Evolutionary conservation across 805 yeast species (phyloP).

Genomic region (Zygotorulaspora chibaensis): DNA sequence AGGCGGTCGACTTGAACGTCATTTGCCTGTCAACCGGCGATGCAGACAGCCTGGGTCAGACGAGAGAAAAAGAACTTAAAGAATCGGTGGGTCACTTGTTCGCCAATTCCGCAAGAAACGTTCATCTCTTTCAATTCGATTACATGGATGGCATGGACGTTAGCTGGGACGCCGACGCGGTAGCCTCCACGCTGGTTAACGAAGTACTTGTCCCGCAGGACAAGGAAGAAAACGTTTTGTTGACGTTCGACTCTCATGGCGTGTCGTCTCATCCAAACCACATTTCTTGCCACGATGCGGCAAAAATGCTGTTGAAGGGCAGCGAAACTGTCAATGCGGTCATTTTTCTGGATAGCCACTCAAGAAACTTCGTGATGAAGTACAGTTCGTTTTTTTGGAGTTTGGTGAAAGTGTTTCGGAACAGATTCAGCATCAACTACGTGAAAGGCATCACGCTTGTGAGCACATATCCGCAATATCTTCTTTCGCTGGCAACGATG

Average conservation of each 20-base stretch:
- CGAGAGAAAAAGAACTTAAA: slow-evolving; percentile 56
- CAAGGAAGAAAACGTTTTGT: slow-evolving; percentile 27
- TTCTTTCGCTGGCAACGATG: slow-evolving; percentile 63
- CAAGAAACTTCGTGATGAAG: slow-evolving; percentile 18
- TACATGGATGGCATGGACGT: slow-evolving; percentile 65
- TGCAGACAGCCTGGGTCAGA: slow-evolving; percentile 64
- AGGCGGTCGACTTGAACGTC: slow-evolving; percentile 41
- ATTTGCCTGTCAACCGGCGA: slow-evolving; percentile 77
- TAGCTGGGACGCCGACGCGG: slow-evolving; percentile 52
- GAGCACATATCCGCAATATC: slow-evolving; percentile 31
- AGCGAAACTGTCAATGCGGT: slow-evolving; percentile 6
- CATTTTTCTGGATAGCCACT: slow-evolving; percentile 16
- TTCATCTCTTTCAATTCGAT: slow-evolving; percentile 29
- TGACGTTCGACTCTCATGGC: slow-evolving; percentile 81
- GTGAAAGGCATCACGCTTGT: slow-evolving; percentile 32
- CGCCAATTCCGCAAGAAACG: slow-evolving; percentile 9
- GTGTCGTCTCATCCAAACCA: slow-evolving; percentile 90
- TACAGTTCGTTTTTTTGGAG: slow-evolving; percentile 25
- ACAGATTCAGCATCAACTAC: background rate
- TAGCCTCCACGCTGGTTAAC: slow-evolving; percentile 10
- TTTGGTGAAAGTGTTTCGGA: slow-evolving; percentile 2
- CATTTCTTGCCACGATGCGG: slow-evolving; percentile 54
- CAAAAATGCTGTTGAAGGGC: slow-evolving; percentile 19
- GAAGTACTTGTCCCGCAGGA: slow-evolving; percentile 3
- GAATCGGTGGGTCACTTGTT: slow-evolving; percentile 24